Conservation (phyloP, 352 stramenopile genomes). For the Thraustochytrium sp. region DNA sequence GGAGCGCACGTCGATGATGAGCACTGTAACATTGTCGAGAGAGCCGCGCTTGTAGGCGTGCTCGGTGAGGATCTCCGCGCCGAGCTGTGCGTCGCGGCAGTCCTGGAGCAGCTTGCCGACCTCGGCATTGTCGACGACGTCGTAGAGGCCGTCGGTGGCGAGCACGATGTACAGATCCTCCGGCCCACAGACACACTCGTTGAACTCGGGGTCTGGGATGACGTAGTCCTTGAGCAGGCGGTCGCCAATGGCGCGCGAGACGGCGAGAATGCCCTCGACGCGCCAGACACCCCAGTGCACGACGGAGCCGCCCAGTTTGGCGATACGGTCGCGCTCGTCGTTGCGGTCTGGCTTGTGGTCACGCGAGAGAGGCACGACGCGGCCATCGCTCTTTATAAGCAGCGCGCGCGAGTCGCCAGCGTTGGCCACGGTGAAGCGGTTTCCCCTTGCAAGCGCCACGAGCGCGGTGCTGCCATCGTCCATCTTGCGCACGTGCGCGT, state of each 20-base stretch:
- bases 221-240: conserved; percentile 82
- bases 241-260: conserved; percentile 81
- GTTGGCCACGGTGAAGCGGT: conserved; percentile 76
- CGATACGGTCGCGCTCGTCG: conserved; percentile 77
- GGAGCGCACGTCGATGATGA: conserved; percentile 72
- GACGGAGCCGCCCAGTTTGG: conserved; percentile 74
- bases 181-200: neutral
- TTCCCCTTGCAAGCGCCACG: conserved; percentile 64
- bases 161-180: conserved; percentile 45
- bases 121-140: conserved; percentile 78
- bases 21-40: conserved; percentile 81
- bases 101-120: conserved; percentile 50
- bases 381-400: conserved; percentile 70
- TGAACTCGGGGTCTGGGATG: conserved; percentile 72
- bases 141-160: conserved; percentile 78
- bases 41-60: conserved; percentile 71
- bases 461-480: conserved; percentile 82
- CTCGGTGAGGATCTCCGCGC: conserved; percentile 70
- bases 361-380: conserved; percentile 56
- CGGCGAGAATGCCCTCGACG: conserved; percentile 84
- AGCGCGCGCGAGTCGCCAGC: conserved; percentile 78
- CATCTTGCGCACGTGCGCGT: conserved; percentile 24
- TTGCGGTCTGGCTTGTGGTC: conserved; percentile 84
- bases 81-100: conserved; percentile 52
- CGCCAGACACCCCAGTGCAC: conserved; percentile 83